A percentile compares a stretch with the other conserved stretches of the same genome.
phyloP scores from a whole-genome alignment of 352 stramenopile species.

The Phytophthora capsici region DNA sequence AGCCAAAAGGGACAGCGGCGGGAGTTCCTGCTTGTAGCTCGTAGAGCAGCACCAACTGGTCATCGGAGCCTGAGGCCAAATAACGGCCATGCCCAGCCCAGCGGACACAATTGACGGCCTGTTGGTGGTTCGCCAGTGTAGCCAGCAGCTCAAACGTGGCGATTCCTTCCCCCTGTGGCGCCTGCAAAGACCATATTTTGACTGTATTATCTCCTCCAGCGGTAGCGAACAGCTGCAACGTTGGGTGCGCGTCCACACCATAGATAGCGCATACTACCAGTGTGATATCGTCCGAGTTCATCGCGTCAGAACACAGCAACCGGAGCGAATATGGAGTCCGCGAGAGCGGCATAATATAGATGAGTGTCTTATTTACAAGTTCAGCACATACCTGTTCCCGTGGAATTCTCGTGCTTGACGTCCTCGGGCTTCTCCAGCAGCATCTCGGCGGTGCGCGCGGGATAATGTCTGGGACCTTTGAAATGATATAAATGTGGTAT shows the following conservation, averaged over 20 bases:
- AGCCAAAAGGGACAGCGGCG: constrained; percentile 80
- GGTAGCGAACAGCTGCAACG: constrained; percentile 72
- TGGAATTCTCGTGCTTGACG: constrained; percentile 79
- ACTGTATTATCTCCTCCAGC: constrained; percentile 84
- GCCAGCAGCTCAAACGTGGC: constrained; percentile 82
- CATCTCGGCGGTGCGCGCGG: constrained; percentile 45
- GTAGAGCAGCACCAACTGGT: constrained; percentile 87
- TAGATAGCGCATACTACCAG: constrained; percentile 80
- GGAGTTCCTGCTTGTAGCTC: constrained; percentile 70
- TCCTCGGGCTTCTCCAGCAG: constrained; percentile 82
- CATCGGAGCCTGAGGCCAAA: constrained; percentile 83
- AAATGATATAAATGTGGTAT: background rate
- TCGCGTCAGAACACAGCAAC: constrained; percentile 8
- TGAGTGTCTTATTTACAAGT: background rate
- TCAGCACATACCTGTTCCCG: constrained; percentile 55
- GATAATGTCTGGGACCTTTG: background rate
- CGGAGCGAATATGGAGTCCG: constrained; percentile 1
- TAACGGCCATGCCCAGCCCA: constrained; percentile 83
- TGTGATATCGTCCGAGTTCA: background rate
- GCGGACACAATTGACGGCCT: constrained; percentile 88
- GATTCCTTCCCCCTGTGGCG: constrained; percentile 42
- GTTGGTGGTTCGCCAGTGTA: constrained; percentile 82
- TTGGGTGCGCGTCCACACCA: constrained; percentile 84
- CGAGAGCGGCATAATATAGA: background rate
- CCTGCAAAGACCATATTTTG: constrained; percentile 83